These are phyloP conservation scores for Calonectria montana DNA, from an alignment of 2,329 filamentous ascomycete genomes.

Conservation along the genomic window DNA sequence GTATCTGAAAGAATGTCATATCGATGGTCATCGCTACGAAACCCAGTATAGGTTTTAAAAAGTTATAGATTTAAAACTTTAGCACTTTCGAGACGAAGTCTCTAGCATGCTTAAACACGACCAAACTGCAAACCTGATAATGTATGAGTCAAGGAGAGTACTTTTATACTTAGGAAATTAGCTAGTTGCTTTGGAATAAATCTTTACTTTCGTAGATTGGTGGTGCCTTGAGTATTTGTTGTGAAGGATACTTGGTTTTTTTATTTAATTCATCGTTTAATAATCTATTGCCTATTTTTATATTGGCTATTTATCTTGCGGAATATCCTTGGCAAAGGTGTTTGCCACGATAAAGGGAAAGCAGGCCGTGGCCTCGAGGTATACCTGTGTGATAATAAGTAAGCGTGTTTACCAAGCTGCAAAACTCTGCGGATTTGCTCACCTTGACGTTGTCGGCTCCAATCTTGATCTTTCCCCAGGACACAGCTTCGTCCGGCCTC, in stretches of 20 bases:
- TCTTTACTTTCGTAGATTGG: too few species aligned
- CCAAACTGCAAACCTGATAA: background rate
- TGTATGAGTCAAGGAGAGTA: background rate
- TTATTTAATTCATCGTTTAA: background rate
- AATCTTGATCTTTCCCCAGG: conserved; percentile 97
- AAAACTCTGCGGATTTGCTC: conserved; percentile 33
- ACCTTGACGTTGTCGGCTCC: conserved; percentile 92
- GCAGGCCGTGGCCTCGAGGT: conserved; percentile 72
- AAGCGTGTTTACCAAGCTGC: background rate
- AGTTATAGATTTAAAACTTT: background rate
- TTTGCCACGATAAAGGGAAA: conserved; percentile 76
- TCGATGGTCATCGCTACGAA: background rate
- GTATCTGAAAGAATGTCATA: background rate
- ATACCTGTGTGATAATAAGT: conserved; percentile 60
- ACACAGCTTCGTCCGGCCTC: conserved; percentile 94
- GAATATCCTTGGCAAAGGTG: conserved; percentile 70
- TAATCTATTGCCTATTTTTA: background rate
- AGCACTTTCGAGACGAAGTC: background rate
- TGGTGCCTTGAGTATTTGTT: background rate
- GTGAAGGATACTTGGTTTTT: background rate
- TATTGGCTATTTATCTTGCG: conserved; percentile 26
- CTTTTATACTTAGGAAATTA: background rate
- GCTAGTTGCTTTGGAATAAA: background rate
- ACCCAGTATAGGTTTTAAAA: background rate
- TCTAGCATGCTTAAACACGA: background rate